Evolutionary conservation across 1,139 yeast genomes (phyloP), one percentile per base, ranked within the genome.

Genomic region (Suhomyces taliae): DNA sequence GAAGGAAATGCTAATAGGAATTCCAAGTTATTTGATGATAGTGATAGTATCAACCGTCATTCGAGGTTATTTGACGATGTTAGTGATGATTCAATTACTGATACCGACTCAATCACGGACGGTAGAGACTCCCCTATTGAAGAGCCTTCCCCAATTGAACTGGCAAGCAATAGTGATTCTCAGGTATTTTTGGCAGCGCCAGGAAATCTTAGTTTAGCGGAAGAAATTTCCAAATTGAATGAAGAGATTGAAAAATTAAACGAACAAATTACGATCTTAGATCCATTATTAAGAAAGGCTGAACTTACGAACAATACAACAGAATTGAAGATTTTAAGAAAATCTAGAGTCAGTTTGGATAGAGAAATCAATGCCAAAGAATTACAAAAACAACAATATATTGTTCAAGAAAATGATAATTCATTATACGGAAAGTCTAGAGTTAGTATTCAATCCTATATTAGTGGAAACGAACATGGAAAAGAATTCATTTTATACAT

Each of bases 371-470:
- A 80, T 44, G 65, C 82, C 6, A 87, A 87, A 55, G 91, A 87
- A 55, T 68, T 87, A 33, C 88, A 87, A 51, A 79, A 80, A 48
- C 96, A 89, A 54, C 96, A 89, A 60, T 85, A 84, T 54, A 79
- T 86, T 44, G 90, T 90, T 1, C 96, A 88, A 59, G 95, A 89
- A 53, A 85, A 81, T 58, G 93, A 88, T 44, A 87, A 85, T 61
- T 84, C 90, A 57, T 72, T 91, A 46, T 90, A 69, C 61, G 90
- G 88, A 1, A 84, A 85, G 53, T 83, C 95, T 0, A 67, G 74
- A 34, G 81, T 88, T 1, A 66, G 73, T 8, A 87, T 90, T 35
- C 87, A 81, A 46, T 81, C 91, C 0, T 86, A 82, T 59, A 76
- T 87, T 27, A 79, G 78, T 46, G 83, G 81, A 1, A 69, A 76